Evolutionary conservation across 768 basidiomycete species (phyloP), one percentile per base, ranked within the genome.

Genomic region (Mycena rebaudengoi): DNA sequence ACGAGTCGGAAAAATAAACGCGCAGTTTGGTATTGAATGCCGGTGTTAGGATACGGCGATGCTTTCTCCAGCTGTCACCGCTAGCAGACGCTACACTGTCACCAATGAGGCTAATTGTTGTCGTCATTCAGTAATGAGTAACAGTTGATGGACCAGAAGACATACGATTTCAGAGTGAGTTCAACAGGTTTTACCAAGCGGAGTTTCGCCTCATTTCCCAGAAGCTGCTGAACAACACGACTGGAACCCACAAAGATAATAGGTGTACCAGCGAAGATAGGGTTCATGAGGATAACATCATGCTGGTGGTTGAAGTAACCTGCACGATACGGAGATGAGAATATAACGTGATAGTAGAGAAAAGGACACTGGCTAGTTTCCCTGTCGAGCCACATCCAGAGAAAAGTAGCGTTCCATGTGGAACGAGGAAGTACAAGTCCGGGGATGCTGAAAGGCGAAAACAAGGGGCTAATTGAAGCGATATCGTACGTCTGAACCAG

Each of bases 331-430:
- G 29, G 30, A 16, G 3, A 35, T 35, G 7, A 6, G 18, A 7
- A 43, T 13, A 26, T 13, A 23, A 37, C 43, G 11, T 29, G 43
- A 3, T 10, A 28, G 21, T 21, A 18, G 26, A 20, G 29, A 44
- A 35, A 57, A 1, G 11, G 32, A 11, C 29, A 57, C 55, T 35
- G 21, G 25, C 54, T 57, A 4, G 43, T 57, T 56, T 56, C 46
- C n/a, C 43, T 45, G 43, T 57, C 55, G 13, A 57, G 55, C 55
- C 43, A 57, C 43, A 57, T 46, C 55, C 55, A 45, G 25, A 57
- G 55, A 21, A 57, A 57, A n/a, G 55, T 57, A 11, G 32, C 55
- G 35, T 57, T 57, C 41, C 43, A 57, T n/a, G 12, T 45, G 12
- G 44, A 57, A 35, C 55, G 55, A 35, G 55, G 55, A 45, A 46